A percentile compares a stretch with the other conserved stretches of the same genome.
Conservation (phyloP, 73 alveolate genomes). For the Durusdinium trenchii region DNA sequence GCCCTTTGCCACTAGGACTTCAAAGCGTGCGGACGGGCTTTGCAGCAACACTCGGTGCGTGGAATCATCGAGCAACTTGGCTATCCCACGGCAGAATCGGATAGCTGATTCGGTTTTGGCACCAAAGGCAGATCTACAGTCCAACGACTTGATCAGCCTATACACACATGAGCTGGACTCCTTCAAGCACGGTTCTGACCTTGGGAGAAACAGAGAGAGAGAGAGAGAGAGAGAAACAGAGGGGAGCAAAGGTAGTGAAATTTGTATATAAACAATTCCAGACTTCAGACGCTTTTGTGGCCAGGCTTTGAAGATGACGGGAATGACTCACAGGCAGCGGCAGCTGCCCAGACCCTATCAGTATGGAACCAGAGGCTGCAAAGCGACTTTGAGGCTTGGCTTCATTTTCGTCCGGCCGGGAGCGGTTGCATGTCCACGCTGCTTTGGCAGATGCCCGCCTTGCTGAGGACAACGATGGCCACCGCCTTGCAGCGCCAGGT, state of each 20-base stretch:
- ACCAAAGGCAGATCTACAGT: slow-evolving; percentile 52
- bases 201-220: neutral
- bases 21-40: slow-evolving; percentile 76
- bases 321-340: neutral
- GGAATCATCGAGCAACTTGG: slow-evolving; percentile 74
- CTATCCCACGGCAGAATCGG: too few species aligned
- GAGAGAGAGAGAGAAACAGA: neutral
- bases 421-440: neutral
- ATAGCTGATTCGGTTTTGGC: neutral
- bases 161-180: slow-evolving; percentile 49
- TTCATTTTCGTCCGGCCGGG: neutral
- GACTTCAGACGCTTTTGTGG: neutral
- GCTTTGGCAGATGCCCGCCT: neutral
- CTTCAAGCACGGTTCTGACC: neutral
- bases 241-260: neutral
- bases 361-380: slow-evolving; percentile 84
- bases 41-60: slow-evolving; percentile 53
- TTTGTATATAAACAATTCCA: neutral
- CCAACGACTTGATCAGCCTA: slow-evolving; percentile 63
- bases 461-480: slow-evolving; percentile 57
- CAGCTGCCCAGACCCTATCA: slow-evolving; percentile 86
- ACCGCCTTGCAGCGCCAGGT: slow-evolving; percentile 71
- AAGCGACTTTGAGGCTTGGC: slow-evolving; percentile 58
- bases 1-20: too few species aligned
- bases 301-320: slow-evolving; percentile 42